Evolutionary conservation across 331 rosid genomes (phyloP), one percentile per base, ranked within the genome.

Genomic region (Cydonia oblonga): DNA sequence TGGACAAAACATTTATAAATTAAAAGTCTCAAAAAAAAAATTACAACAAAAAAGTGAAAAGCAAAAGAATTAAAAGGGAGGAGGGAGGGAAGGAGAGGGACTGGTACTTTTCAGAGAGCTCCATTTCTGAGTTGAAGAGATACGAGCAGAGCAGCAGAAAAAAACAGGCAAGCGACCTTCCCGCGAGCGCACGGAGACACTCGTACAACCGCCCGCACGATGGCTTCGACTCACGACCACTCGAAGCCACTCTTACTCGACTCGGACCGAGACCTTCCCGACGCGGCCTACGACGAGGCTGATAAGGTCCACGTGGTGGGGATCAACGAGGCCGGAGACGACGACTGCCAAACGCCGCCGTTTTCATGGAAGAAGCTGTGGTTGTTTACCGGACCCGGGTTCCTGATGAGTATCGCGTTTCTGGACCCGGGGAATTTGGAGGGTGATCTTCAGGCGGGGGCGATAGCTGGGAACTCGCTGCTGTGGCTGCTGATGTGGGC

Each of bases 361-460:
- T 95, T 95, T 73, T 95, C 99, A 18, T 95, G 97, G 97, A 85
- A 79, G 80, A 95, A 91, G 87, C 96, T 95, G 3, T 95, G 99
- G 97, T 85, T 95, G 4, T 95, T 89, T 78, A 89, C 93, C 0
- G 99, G 99, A 0, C 97, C 97, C 2, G 97, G 99, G 24, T 91
- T 95, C 74, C 83, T 95, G 19, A 91, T 95, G 96, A 95, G 99
- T 81, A 91, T 95, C 61, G 96, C 97, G 7, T 95, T 95, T 62
- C 82, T 95, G 8, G 97, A 95, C 80, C 98, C 97, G 42, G 97
- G 98, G 33, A 93, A 93, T 63, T 61, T 93, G 69, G 98, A 93
- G 81, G 96, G 97, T 9, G 97, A 95, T 85, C 97, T 95, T 62
- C 98, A 95, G 80, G 85, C 98, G 1, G 97, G 97, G 9, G 97